These are phyloP conservation scores for Knoxdaviesia proteae DNA, from an alignment of 2,329 filamentous ascomycete genomes.

Conservation along the genomic window DNA sequence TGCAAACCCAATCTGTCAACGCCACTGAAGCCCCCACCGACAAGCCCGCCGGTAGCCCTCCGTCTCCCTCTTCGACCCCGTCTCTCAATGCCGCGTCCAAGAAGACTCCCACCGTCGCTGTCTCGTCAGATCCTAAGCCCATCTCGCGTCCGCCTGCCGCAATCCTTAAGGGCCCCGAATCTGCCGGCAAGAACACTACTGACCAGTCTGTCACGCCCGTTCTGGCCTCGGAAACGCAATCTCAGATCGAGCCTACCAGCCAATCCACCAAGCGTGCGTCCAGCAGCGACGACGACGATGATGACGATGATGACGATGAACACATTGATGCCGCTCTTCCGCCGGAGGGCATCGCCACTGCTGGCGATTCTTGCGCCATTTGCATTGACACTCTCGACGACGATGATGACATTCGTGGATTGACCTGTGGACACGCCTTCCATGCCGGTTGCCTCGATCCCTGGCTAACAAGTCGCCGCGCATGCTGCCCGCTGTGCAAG, in stretches of 20 bases:
- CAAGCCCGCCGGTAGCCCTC: constrained; percentile 21
- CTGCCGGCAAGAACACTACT: too few relatives aligned
- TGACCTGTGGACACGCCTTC: constrained; percentile 96
- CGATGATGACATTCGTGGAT: constrained; percentile 80
- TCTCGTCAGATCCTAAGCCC: not conserved
- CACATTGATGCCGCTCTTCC: constrained; percentile 68
- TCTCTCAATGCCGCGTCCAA: constrained; percentile 8
- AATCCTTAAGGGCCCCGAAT: too few relatives aligned
- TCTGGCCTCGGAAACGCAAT: too few relatives aligned
- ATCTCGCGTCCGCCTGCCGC: too few relatives aligned
- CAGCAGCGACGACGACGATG: constrained; percentile 20
- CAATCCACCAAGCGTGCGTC: too few relatives aligned
- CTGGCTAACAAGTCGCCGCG: constrained; percentile 83
- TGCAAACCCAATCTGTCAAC: constrained; percentile 6
- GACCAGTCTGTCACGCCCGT: too few relatives aligned
- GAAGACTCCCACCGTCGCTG: constrained; percentile 7
- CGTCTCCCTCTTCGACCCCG: constrained; percentile 15
- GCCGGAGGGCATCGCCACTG: constrained; percentile 58
- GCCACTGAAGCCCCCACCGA: constrained; percentile 20
- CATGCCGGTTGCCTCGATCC: constrained; percentile 90
- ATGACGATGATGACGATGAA: constrained; percentile 54
- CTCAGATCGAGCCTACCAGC: too few relatives aligned
- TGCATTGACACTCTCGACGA: constrained; percentile 89
- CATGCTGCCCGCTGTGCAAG: constrained; percentile 94
- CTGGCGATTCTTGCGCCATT: constrained; percentile 88